Evolutionary conservation across 2,329 filamentous ascomycete genomes (phyloP), one percentile per base, ranked within the genome.

Genomic region (Penicillium sp.): DNA sequence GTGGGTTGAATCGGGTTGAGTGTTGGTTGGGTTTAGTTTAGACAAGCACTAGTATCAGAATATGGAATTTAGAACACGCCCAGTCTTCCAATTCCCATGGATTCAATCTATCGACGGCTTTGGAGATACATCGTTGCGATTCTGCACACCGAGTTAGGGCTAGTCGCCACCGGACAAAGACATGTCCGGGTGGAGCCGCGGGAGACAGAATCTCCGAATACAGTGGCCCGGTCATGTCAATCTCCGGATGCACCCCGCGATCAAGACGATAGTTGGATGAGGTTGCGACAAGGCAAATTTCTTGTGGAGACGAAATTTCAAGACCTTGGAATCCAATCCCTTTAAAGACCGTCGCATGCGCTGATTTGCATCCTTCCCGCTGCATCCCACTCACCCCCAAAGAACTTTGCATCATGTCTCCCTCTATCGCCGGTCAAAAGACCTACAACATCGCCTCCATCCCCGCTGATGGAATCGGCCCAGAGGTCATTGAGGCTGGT

Each of bases 391-490:
- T 27, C 24, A 48, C 44, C 11, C 21, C 21, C 5, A 10, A 27
- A 49, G 5, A 43, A 40, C 27, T 45, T 40, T 27, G 43, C 49
- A 55, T n/a, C 7, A 65, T 65, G 62, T 65, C 62, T 39, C 24
- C 24, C 5, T 27, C 24, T 27, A 8, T 27, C 24, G 24, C 24
- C 24, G 24, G 24, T 27, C 24, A 27, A 27, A 67, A 66, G 43
- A 63, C 67, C 11, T 79, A 81, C 63, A 76, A 68, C 48, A 85
- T 88, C 57, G 86, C 86, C n/a, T 81, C 79, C 29, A 87, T 90
- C 51, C 85, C 86, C 0, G 87, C 84, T 7, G 87, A 90, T 65
- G 87, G 87, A 50, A 89, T 90, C 56, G 87, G 87, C 1, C 81
- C 81, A 1, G 87, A 90, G 69, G 86, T 90, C 10, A 83, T 88